Evolutionary conservation across 2,329 filamentous ascomycete species (phyloP).

Genomic region (Fusarium sp.): DNA sequence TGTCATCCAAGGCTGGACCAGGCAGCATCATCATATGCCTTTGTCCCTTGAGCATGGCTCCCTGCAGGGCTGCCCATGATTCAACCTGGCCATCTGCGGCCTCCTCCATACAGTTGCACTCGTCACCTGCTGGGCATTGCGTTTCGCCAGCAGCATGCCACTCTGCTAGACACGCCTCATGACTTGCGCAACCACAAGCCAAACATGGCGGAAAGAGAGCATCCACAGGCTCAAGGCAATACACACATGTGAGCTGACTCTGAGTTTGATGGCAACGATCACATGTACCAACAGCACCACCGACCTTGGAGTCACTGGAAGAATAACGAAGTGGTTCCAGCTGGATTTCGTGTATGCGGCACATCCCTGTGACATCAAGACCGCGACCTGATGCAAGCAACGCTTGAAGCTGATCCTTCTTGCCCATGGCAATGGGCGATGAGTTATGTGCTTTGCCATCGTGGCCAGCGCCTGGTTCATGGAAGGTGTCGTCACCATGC

Average conservation of each 20-base stretch:
- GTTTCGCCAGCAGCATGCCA: constrained; percentile 67
- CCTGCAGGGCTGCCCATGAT: constrained; percentile 64
- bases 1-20: constrained; percentile 42
- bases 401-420: constrained; percentile 62
- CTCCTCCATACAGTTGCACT: constrained; percentile 69
- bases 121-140: constrained; percentile 70
- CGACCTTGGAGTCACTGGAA: constrained; percentile 50
- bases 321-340: constrained; percentile 66
- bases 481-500: constrained; percentile 46
- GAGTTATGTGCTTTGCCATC: constrained; percentile 52
- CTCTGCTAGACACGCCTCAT: constrained; percentile 67
- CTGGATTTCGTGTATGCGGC: constrained; percentile 69
- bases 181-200: constrained; percentile 69
- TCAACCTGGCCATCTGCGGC: constrained; percentile 67
- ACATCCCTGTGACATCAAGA: constrained; percentile 71
- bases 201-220: constrained; percentile 70
- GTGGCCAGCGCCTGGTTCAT: constrained; percentile 51
- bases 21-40: constrained; percentile 42
- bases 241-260: constrained; percentile 68
- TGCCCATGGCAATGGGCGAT: constrained; percentile 66
- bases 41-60: constrained; percentile 49
- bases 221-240: constrained; percentile 69
- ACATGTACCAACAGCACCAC: constrained; percentile 61
- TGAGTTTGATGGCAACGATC: constrained; percentile 65
- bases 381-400: constrained; percentile 64